Evolutionary conservation across 202 grass and related monocot genomes (phyloP).

Genomic region (Eragrostis tef): DNA sequence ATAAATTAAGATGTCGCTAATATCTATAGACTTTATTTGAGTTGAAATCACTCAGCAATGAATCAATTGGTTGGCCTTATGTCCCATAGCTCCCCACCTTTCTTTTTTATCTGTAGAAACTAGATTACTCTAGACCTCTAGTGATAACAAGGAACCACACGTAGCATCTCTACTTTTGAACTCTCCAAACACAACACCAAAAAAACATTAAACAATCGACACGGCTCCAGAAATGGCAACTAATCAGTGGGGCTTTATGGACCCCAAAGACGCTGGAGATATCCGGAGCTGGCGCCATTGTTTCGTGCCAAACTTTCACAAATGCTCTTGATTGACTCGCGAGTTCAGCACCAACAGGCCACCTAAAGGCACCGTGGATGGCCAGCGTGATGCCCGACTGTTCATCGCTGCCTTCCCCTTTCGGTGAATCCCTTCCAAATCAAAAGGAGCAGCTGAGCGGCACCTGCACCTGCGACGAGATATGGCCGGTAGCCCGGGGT

Average conservation of each 20-base stretch:
- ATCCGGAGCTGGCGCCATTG: constrained; percentile 15
- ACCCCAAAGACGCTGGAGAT: background rate
- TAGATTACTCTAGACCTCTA: background rate
- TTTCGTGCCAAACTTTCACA: constrained; percentile 20
- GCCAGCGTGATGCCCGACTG: constrained; percentile 6
- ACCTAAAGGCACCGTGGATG: constrained; percentile 10
- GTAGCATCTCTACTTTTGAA: background rate
- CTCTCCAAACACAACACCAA: background rate
- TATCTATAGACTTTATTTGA: too few relatives aligned
- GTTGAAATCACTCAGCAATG: background rate
- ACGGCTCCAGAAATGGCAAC: background rate
- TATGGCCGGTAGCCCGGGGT: constrained; percentile 28
- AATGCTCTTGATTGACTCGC: background rate
- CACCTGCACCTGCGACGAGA: background rate
- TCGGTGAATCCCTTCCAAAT: constrained; percentile 24
- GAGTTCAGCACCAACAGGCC: constrained; percentile 12
- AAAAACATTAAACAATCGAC: background rate
- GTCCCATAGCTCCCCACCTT: background rate
- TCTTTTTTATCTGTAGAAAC: background rate
- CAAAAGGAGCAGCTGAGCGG: background rate
- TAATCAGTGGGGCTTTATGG: constrained; percentile 1
- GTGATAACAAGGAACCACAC: background rate
- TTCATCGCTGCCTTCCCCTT: background rate
- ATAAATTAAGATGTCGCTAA: too few relatives aligned
- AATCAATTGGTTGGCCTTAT: background rate